Percentiles rank a stretch among this genome's conserved stretches.
Evolutionary conservation across 345 rosid species (phyloP).

Genomic region (Populus ilicifolia): DNA sequence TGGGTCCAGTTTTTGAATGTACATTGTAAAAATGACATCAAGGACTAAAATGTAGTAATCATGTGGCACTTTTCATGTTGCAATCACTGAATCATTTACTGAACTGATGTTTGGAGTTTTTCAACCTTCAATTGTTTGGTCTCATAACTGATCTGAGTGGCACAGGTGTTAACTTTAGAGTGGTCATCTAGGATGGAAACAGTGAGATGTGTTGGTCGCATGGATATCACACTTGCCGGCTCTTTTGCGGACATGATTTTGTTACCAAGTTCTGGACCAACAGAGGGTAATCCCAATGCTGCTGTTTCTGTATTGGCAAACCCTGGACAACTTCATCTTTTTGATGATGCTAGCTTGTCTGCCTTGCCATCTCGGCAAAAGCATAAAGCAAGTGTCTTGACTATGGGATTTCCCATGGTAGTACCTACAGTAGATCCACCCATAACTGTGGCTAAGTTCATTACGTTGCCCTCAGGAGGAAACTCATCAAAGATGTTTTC

Average conservation of each 20-base stretch:
- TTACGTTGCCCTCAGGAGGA: conserved; percentile 30
- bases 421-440: conserved; percentile 60
- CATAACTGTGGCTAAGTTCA: conserved; percentile 52
- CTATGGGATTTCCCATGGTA: conserved; percentile 49
- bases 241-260: conserved; percentile 82
- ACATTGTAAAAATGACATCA: background rate
- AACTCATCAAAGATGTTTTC: conserved; percentile 46
- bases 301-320: conserved; percentile 56
- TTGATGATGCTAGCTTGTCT: conserved; percentile 52
- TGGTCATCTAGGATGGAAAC: conserved; percentile 64
- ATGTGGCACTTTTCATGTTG: background rate
- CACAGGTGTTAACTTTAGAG: conserved; percentile 68
- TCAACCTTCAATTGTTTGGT: conserved; percentile 1
- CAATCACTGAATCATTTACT: background rate
- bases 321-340: conserved; percentile 71
- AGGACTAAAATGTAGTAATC: background rate
- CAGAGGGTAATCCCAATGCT: conserved; percentile 30
- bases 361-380: conserved; percentile 47
- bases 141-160: conserved; percentile 6
- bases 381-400: conserved; percentile 35
- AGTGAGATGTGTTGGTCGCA: conserved; percentile 56
- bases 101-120: background rate
- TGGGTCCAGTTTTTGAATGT: no score
- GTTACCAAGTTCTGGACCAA: conserved; percentile 44
- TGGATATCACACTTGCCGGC: conserved; percentile 65